Conservation (phyloP, 202 grass and related monocot species). For the Eragrostis tef region DNA sequence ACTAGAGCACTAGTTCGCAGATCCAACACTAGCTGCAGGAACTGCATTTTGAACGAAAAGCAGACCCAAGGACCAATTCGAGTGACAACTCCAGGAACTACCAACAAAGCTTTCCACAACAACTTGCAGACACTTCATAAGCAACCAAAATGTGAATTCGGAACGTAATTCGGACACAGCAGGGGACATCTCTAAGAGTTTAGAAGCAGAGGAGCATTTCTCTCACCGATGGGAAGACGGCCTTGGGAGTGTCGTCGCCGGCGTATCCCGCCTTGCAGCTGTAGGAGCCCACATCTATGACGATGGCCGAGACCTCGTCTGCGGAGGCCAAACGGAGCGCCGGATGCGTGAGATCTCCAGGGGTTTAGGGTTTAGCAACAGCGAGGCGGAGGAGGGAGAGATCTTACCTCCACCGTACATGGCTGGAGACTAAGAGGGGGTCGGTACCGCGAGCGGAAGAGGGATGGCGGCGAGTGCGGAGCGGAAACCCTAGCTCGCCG, state of each 20-base stretch:
- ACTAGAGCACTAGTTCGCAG: background rate
- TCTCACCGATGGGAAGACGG: slow-evolving; percentile 92
- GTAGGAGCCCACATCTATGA: slow-evolving; percentile 93
- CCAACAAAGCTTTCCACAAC: background rate
- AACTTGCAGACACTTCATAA: background rate
- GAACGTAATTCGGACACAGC: background rate
- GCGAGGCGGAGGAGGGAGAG: slow-evolving; percentile 14
- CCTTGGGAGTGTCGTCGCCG: slow-evolving; percentile 93
- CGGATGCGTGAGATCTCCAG: slow-evolving; percentile 39
- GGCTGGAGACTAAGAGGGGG: slow-evolving; percentile 20
- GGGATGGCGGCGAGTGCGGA: background rate
- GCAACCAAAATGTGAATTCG: background rate
- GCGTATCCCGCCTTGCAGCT: slow-evolving; percentile 99
- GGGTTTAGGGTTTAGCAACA: slow-evolving; percentile 47
- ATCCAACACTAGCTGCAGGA: background rate
- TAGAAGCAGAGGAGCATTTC: slow-evolving; percentile 8
- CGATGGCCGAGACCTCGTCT: slow-evolving; percentile 99
- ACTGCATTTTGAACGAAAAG: too few relatives aligned
- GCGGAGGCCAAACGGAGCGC: slow-evolving; percentile 27
- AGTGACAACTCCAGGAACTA: background rate
- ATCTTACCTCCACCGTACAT: slow-evolving; percentile 88
- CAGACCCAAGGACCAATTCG: background rate
- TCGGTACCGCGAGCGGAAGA: background rate
- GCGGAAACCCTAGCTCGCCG: slow-evolving; percentile 59
- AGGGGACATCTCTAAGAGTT: background rate